Evolutionary conservation across 2,329 filamentous ascomycete species (phyloP).

Genomic region (Beauveria pseudobassiana): DNA sequence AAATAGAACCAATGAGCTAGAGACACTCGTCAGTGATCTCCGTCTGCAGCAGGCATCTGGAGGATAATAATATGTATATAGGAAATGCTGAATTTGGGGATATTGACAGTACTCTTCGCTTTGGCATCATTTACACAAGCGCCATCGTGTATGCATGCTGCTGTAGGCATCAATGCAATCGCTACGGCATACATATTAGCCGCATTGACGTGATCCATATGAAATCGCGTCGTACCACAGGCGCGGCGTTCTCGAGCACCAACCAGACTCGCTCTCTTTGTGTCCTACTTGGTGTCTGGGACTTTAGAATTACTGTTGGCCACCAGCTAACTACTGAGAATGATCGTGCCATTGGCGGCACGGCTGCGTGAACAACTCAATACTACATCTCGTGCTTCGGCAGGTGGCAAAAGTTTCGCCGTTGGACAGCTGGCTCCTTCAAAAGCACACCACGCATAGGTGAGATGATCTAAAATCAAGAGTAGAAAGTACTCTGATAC

Average conservation of each 20-base stretch:
- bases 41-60: constrained; percentile 9
- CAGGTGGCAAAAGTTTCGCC: too few relatives aligned
- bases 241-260: neutral
- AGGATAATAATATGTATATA: neutral
- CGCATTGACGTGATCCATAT: neutral
- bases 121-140: neutral
- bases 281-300: too few relatives aligned
- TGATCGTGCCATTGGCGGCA: too few relatives aligned
- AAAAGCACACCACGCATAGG: too few relatives aligned
- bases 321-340: too few relatives aligned
- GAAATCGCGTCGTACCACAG: neutral
- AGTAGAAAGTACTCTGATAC: too few relatives aligned
- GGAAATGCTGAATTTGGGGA: neutral
- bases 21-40: constrained; percentile 31
- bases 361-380: too few relatives aligned
- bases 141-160: neutral
- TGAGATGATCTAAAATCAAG: too few relatives aligned
- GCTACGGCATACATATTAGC: neutral
- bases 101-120: neutral
- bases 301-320: too few relatives aligned
- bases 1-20: constrained; percentile 32
- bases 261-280: too few relatives aligned
- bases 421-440: too few relatives aligned
- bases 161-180: neutral
- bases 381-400: too few relatives aligned